A percentile compares a stretch with the other conserved stretches of the same genome.
These are phyloP conservation scores for Termitomyces sp. DNA, from an alignment of 768 basidiomycete genomes.

Conservation along the genomic window DNA sequence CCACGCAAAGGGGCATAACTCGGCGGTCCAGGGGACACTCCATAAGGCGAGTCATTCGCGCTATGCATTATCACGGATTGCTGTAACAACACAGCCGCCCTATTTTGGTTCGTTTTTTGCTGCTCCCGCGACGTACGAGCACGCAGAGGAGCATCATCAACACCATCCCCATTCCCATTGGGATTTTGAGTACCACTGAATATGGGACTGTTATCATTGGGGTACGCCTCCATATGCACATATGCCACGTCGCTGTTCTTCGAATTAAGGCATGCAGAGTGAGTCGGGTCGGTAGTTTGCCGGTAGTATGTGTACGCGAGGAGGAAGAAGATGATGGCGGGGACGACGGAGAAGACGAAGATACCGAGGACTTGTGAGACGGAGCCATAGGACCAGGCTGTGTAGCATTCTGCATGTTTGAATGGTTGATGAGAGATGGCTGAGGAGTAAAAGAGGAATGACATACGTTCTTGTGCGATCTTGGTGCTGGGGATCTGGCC, in stretches of 20 bases:
- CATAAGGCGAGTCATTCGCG: constrained; percentile 27
- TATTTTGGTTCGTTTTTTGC: neutral
- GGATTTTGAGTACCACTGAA: neutral
- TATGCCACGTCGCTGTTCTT: constrained; percentile 10
- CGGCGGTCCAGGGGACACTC: constrained; percentile 26
- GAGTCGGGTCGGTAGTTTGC: constrained; percentile 34
- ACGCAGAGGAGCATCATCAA: neutral
- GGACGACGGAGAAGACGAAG: constrained; percentile 36
- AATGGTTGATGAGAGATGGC: neutral
- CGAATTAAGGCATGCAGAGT: constrained; percentile 30
- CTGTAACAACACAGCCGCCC: neutral
- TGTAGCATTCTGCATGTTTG: constrained; percentile 30
- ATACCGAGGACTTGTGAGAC: constrained; percentile 34
- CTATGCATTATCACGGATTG: constrained; percentile 22
- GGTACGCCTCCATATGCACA: constrained; percentile 12
- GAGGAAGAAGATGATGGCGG: constrained; percentile 31
- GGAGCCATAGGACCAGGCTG: constrained; percentile 35
- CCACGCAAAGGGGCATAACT: constrained; percentile 13
- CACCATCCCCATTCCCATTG: neutral
- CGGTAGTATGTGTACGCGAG: constrained; percentile 38
- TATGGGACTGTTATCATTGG: neutral
- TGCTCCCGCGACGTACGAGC: neutral
- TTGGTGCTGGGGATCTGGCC: constrained; percentile 20
- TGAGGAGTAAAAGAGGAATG: neutral
- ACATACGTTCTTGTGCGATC: constrained; percentile 35